These are phyloP conservation scores for Halenospora varia DNA, from an alignment of 495 filamentous ascomycete genomes.

Conservation along the genomic window DNA sequence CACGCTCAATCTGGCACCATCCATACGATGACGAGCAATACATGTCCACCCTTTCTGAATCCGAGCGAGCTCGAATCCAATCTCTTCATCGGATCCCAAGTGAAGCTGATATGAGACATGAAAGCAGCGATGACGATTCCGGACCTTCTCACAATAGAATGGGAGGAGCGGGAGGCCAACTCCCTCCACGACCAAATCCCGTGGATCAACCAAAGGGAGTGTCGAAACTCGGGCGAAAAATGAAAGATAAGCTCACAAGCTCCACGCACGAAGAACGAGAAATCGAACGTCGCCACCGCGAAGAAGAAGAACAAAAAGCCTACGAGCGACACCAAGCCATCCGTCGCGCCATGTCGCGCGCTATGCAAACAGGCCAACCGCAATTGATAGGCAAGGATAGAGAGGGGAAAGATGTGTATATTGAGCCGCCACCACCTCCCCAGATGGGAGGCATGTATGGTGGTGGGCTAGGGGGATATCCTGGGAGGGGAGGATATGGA, in stretches of 20 bases:
- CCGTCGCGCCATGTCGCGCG: conserved; percentile 36
- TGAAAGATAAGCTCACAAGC: conserved; percentile 44
- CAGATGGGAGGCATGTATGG: conserved; percentile 5
- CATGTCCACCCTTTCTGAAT: conserved; percentile 31
- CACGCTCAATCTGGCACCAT: conserved; percentile 46
- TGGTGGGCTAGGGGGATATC: background rate
- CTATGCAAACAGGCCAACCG: conserved; percentile 39
- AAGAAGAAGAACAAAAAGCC: conserved; percentile 31
- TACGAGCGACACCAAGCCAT: conserved; percentile 36
- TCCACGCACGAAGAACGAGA: conserved; percentile 42
- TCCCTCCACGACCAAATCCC: conserved; percentile 5
- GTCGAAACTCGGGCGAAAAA: conserved; percentile 37
- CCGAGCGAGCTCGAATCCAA: conserved; percentile 35
- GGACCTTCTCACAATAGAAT: too few species aligned
- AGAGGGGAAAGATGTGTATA: conserved; percentile 42
- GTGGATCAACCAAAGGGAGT: conserved; percentile 20
- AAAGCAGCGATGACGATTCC: conserved; percentile 40
- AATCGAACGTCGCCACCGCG: conserved; percentile 30
- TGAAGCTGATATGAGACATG: conserved; percentile 35
- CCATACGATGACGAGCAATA: conserved; percentile 47
- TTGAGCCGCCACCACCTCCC: conserved; percentile 34
- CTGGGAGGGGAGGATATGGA: conserved; percentile 16
- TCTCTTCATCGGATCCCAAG: conserved; percentile 29
- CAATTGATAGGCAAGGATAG: conserved; percentile 41
- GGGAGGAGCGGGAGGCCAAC: too few species aligned